Base-by-base conservation (phyloP, 345 rosid genomes). In the Angophora floribunda region DNA sequence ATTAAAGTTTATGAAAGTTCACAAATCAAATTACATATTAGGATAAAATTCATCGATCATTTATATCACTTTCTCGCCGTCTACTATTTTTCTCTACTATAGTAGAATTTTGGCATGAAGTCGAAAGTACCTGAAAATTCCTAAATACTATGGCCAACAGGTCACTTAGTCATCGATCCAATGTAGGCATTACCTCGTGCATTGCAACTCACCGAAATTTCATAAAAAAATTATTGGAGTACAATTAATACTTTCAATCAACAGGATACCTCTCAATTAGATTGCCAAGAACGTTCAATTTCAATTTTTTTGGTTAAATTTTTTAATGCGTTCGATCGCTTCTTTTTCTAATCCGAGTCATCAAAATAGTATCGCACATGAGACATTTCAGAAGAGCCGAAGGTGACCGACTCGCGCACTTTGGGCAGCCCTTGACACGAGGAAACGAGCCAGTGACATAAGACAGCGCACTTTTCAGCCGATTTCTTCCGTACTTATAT, bases 161-260 rank as follows among this genome's bases (percentile, higher is more conserved):
- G 30, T 26, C 67, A 4, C 32, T 26, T 1, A 4, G 41, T 36
- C 41, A 36, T 36, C 41, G 41, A 55, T 22, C 2, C 1, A 0
- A 0, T 59, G 0, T 63, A 1, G 4, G 0, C 15, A 63, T 4
- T 63, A 63, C 2, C 4, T 28, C 13, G 7, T n/a, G 3, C 0
- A 4, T n/a, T n/a, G 5, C 4, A 19, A 1, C 19, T 63, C 5
- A 6, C 0, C 1, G 10, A 7, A 63, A n/a, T n/a, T 63, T 4
- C 19, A 63, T 63, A 63, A 63, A n/a, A 63, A 6, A 13, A 3
- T 14, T 36, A 4, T 36, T 36, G 41, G 41, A 36, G 41, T 36
- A 4, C 41, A 36, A 4, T 36, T 36, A 36, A 36, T 36, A 36
- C 41, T 36, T 36, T 36, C 41, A 2, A 36, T 36, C 41, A 36